Evolutionary conservation across 2,329 filamentous ascomycete genomes (phyloP).

Genomic region (Paraconiothyrium sp.): DNA sequence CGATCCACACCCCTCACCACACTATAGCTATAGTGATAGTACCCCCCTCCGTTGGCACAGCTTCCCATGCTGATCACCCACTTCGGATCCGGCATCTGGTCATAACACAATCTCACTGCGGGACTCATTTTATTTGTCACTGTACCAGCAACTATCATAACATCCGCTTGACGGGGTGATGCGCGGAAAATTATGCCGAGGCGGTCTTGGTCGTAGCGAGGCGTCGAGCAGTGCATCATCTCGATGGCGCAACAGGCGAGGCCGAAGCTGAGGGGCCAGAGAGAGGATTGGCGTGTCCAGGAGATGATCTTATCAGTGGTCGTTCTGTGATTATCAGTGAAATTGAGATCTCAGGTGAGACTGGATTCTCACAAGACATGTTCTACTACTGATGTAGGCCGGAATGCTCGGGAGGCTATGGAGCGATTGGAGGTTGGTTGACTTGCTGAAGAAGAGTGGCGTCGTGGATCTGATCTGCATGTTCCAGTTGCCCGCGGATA

Average conservation of each 20-base stretch:
- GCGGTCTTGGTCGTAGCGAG: slow-evolving; percentile 87
- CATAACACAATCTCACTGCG: slow-evolving; percentile 85
- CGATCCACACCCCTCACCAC: slow-evolving; percentile 79
- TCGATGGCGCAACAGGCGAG: slow-evolving; percentile 89
- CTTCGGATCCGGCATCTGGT: slow-evolving; percentile 90
- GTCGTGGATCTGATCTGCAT: background rate
- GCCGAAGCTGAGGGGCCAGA: slow-evolving; percentile 89
- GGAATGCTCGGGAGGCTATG: slow-evolving; percentile 5
- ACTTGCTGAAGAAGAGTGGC: background rate
- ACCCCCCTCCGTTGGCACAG: slow-evolving; percentile 83
- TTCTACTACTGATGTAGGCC: slow-evolving; percentile 19
- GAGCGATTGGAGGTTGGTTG: slow-evolving; percentile 6
- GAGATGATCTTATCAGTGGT: slow-evolving; percentile 81
- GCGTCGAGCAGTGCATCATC: slow-evolving; percentile 91
- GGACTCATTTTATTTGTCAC: slow-evolving; percentile 95
- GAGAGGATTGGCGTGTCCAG: slow-evolving; percentile 82
- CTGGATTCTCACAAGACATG: slow-evolving; percentile 21
- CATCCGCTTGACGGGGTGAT: slow-evolving; percentile 84
- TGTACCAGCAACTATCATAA: slow-evolving; percentile 95
- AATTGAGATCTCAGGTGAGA: no score
- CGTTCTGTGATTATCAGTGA: slow-evolving; percentile 60
- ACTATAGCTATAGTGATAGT: slow-evolving; percentile 84
- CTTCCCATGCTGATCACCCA: slow-evolving; percentile 87
- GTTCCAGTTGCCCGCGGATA: background rate
- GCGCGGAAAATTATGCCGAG: slow-evolving; percentile 90